A percentile compares a stretch with the other conserved stretches of the same genome.
These are phyloP conservation scores for Yarrowia alimentaria DNA, from an alignment of 805 yeast species.

Conservation along the genomic window DNA sequence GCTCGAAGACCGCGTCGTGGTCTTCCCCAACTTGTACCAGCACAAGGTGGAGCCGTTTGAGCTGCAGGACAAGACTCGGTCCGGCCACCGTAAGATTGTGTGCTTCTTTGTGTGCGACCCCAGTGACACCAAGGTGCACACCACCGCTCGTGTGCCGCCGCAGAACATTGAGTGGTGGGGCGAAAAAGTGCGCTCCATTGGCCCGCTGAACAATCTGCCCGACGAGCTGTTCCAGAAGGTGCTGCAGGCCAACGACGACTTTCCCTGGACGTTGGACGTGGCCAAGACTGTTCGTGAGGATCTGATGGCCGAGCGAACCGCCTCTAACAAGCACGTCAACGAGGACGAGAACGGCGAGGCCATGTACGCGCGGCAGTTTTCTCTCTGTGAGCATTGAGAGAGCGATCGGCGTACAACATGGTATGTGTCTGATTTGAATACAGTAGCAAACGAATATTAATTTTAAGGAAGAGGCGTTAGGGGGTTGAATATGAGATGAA, in stretches of 20 bases:
- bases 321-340: too few species aligned
- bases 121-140: conserved; percentile 36
- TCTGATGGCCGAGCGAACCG: conserved; percentile 37
- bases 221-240: conserved; percentile 26
- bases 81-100: conserved; percentile 44
- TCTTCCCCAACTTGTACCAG: conserved; percentile 45
- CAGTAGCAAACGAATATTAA: too few species aligned
- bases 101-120: conserved; percentile 47
- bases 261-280: conserved; percentile 30
- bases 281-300: conserved; percentile 39
- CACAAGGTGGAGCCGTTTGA: conserved; percentile 46
- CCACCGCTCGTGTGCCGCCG: conserved; percentile 43
- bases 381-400: too few species aligned
- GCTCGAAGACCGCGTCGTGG: conserved; percentile 38
- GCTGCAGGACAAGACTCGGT: conserved; percentile 41
- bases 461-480: too few species aligned
- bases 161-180: conserved; percentile 44
- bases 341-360: too few species aligned
- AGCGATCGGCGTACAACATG: too few species aligned
- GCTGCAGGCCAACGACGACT: conserved; percentile 11
- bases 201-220: conserved; percentile 2
- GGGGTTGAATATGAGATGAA: too few species aligned
- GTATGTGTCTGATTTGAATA: too few species aligned
- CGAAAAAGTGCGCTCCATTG: conserved; percentile 28
- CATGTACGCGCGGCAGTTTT: too few species aligned